Percentiles rank a stretch among this genome's conserved stretches.
These are phyloP conservation scores for Tylopilus balloui DNA, from an alignment of 768 basidiomycete species.

Conservation along the genomic window DNA sequence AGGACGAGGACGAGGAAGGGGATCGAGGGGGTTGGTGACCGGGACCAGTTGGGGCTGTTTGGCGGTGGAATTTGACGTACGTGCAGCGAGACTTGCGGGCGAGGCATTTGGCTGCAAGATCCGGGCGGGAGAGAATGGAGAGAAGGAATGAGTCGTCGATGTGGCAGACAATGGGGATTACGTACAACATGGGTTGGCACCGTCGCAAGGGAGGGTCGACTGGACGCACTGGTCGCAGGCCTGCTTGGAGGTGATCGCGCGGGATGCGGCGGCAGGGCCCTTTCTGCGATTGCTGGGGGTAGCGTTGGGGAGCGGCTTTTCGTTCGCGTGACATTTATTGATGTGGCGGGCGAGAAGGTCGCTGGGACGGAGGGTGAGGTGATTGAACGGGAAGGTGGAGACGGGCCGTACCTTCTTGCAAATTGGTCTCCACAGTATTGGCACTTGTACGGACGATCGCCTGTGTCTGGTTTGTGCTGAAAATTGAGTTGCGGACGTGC, in stretches of 20 bases:
- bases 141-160: neutral
- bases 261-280: conserved; percentile 59
- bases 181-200: conserved; percentile 73
- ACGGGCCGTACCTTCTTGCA: conserved; percentile 61
- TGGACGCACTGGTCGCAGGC: conserved; percentile 84
- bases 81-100: conserved; percentile 71
- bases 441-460: conserved; percentile 87
- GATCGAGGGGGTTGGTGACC: conserved; percentile 49
- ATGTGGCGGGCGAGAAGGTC: conserved; percentile 83
- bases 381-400: conserved; percentile 7
- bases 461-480: conserved; percentile 55
- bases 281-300: conserved; percentile 49
- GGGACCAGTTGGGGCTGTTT: conserved; percentile 73
- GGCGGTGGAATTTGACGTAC: conserved; percentile 77
- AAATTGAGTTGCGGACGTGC: neutral
- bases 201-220: conserved; percentile 70
- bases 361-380: conserved; percentile 34
- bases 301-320: conserved; percentile 45
- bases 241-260: conserved; percentile 77
- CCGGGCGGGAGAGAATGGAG: neutral
- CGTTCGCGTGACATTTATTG: conserved; percentile 82
- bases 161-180: conserved; percentile 10
- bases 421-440: conserved; percentile 88
- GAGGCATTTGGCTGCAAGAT: conserved; percentile 60
- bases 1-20: conserved; percentile 31